phyloP scores from a whole-genome alignment of 2,329 filamentous ascomycete species.

The Botrytis galanthina region DNA sequence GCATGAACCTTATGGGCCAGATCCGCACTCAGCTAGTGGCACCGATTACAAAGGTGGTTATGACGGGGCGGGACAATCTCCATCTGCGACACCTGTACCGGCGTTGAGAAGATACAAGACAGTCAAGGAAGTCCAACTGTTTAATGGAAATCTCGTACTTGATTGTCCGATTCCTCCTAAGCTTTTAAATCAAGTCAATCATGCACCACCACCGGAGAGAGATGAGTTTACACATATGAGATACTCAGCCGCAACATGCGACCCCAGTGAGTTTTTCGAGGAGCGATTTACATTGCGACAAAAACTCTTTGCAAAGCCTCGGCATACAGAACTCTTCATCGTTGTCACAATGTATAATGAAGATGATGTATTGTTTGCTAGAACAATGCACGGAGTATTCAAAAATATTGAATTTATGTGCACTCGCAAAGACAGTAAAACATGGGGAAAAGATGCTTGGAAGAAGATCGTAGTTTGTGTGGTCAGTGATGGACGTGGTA shows the following conservation, averaged over 20 bases:
- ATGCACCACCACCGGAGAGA: constrained; percentile 60
- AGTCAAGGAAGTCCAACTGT: constrained; percentile 96
- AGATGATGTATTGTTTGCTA: constrained; percentile 91
- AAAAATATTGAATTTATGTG: constrained; percentile 98
- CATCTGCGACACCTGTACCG: constrained; percentile 54
- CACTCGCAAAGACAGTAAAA: constrained; percentile 84
- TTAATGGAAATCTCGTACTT: constrained; percentile 93
- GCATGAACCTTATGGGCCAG: constrained; percentile 53
- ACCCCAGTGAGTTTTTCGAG: constrained; percentile 88
- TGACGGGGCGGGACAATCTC: constrained; percentile 41
- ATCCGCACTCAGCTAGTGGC: constrained; percentile 46
- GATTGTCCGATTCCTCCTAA: constrained; percentile 93
- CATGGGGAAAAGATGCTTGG: constrained; percentile 96
- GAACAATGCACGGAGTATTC: constrained; percentile 98
- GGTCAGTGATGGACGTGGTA: constrained; percentile 89
- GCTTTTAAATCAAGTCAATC: constrained; percentile 59
- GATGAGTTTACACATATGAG: constrained; percentile 91
- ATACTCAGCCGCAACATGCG: constrained; percentile 92
- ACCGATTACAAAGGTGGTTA: constrained; percentile 45
- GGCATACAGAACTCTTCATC: constrained; percentile 94
- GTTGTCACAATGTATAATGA: constrained; percentile 99
- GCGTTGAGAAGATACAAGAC: constrained; percentile 91
- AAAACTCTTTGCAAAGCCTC: constrained; percentile 75
- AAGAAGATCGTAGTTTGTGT: constrained; percentile 99
- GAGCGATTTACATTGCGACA: constrained; percentile 91